Conservation (phyloP, 441 rosid genomes). For the Corymbia citriodora region DNA sequence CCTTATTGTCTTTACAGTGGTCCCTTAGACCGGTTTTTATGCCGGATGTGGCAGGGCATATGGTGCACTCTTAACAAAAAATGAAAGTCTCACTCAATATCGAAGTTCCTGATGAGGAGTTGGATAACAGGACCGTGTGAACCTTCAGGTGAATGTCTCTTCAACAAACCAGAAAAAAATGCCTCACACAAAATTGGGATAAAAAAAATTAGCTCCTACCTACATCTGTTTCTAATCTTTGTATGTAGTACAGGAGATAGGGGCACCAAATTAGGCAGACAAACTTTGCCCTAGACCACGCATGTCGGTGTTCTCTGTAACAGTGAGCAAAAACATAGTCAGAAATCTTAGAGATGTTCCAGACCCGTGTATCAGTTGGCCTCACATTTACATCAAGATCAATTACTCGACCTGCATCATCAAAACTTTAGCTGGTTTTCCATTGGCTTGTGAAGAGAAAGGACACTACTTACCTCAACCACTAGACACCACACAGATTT, state of each 20-base stretch:
- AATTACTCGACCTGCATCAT: background rate
- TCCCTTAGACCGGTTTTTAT: background rate
- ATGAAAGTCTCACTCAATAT: background rate
- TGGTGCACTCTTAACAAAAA: background rate
- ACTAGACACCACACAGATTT: background rate
- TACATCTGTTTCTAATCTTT: background rate
- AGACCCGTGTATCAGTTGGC: background rate
- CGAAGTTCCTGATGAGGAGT: background rate
- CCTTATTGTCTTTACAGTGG: background rate
- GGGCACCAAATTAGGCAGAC: background rate
- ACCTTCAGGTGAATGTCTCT: slow-evolving; percentile 13
- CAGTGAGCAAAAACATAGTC: background rate
- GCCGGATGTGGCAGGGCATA: background rate
- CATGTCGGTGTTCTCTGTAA: background rate
- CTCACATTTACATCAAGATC: background rate
- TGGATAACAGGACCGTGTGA: slow-evolving; percentile 24
- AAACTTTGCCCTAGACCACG: background rate
- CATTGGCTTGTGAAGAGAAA: background rate
- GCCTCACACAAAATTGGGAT: background rate
- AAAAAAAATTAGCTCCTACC: background rate
- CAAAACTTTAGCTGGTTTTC: background rate
- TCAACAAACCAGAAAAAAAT: background rate
- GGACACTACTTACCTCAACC: background rate
- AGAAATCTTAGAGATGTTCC: background rate
- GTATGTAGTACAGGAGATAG: background rate